Percentiles rank a stretch among this genome's conserved stretches.
Conservation (phyloP, 1,284 basidiomycete genomes). For the Paramarasmius palmivorus region DNA sequence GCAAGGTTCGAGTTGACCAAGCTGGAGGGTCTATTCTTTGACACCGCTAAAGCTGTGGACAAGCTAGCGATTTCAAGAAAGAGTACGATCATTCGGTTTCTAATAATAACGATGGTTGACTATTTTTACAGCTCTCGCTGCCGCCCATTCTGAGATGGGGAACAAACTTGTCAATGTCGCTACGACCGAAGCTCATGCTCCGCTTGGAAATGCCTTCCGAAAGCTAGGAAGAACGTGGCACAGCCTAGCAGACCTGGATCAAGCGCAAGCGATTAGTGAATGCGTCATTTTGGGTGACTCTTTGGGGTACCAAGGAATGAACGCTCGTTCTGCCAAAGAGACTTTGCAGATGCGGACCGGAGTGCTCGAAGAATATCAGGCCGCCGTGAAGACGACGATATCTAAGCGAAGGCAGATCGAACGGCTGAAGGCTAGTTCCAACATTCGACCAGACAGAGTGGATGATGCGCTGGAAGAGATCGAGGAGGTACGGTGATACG, state of each 20-base stretch:
- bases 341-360: constrained; percentile 84
- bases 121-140: constrained; percentile 60
- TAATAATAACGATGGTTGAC: constrained; percentile 3
- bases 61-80: constrained; percentile 79
- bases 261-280: constrained; percentile 87
- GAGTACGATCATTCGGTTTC: constrained; percentile 43
- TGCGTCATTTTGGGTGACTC: constrained; percentile 91
- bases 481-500: constrained; percentile 68
- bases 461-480: constrained; percentile 93
- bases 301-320: constrained; percentile 90
- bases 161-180: constrained; percentile 87
- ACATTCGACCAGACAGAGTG: constrained; percentile 83
- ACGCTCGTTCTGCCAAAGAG: constrained; percentile 93
- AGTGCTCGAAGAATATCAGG: constrained; percentile 90
- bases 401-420: constrained; percentile 90
- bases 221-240: constrained; percentile 88
- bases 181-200: constrained; percentile 83
- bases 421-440: constrained; percentile 85
- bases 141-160: constrained; percentile 82
- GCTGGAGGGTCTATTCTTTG: constrained; percentile 87
- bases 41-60: constrained; percentile 85
- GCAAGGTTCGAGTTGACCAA: constrained; percentile 91
- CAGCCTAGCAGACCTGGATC: constrained; percentile 80
- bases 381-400: constrained; percentile 88
- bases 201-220: constrained; percentile 75